Conservation (phyloP, 768 basidiomycete species). For the Kwoniella bestiolae region DNA sequence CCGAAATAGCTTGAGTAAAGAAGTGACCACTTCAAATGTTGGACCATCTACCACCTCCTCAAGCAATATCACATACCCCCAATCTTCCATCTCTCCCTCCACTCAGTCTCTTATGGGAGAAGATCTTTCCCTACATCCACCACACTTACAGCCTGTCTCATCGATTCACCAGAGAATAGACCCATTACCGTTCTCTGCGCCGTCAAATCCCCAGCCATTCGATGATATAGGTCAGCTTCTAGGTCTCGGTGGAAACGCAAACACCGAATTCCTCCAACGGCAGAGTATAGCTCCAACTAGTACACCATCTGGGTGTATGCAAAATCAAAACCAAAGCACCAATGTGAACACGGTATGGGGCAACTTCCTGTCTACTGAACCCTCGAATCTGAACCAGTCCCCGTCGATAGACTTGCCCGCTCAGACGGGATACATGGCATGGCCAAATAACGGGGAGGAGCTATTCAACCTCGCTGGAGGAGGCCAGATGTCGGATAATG, state of each 20-base stretch:
- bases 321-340: neutral
- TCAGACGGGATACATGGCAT: neutral
- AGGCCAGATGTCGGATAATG: slow-evolving; percentile 16
- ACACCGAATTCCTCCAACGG: neutral
- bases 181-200: neutral
- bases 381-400: neutral
- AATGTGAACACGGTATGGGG: slow-evolving; percentile 4
- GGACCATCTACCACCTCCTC: neutral
- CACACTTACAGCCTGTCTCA: neutral
- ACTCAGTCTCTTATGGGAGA: neutral
- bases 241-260: neutral
- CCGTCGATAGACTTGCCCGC: neutral
- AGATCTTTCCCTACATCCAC: neutral
- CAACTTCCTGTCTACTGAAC: slow-evolving; percentile 10
- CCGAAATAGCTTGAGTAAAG: slow-evolving; percentile 6
- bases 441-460: neutral
- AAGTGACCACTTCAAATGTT: neutral
- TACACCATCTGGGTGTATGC: no score
- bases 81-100: neutral
- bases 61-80: neutral
- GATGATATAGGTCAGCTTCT: slow-evolving; percentile 10
- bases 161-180: neutral
- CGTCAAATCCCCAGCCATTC: neutral
- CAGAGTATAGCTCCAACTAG: neutral
- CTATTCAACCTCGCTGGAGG: neutral